Base-by-base conservation (phyloP, 2,329 filamentous ascomycete species). In the Claviceps quebecensis region DNA sequence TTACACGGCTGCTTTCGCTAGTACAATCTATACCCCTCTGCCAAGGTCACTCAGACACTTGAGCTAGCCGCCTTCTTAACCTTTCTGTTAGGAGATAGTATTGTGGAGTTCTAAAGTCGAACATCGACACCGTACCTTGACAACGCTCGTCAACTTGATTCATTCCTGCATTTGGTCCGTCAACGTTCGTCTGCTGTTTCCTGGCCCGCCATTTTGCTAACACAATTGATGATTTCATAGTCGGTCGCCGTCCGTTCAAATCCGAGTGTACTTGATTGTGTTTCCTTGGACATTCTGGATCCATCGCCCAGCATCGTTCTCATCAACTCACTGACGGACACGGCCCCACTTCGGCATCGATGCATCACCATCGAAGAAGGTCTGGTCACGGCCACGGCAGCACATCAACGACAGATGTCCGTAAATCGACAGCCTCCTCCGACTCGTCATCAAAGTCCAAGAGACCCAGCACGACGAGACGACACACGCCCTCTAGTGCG, bases 321-420 rank as follows among this genome's bases (percentile, higher is more conserved):
- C 29, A 34, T 34, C 40, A 43, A 43, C 40, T 19, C 40, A 19
- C 9, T 22, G 44, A 49, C 50, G 44, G 19, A 40, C 17, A 19
- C 46, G 46, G 51, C 47, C 38, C 39, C 39, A 45, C 48, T 38
- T 45, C 47, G 17, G 49, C 49, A 57, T 36, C 45, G 56, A 80
- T 80, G 77, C 74, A 78, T 64, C 76, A 80, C 63, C 71, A 70
- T 53, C 73, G 77, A 59, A 72, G 73, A 61, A 78, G 72, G 66
- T 80, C 77, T 45, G 76, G 77, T 54, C 74, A 77, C 65, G 68
- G 64, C 59, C 70, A 72, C 54, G 67, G 69, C 54, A 76, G 75
- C 64, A 70, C 72, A 44, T 77, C 76, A 51, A 69, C 69, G 65
- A 77, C 76, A 43, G 77, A 80, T 58, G 71, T 76, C 23, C 73